Evolutionary conservation across 768 basidiomycete species (phyloP).

Genomic region (Clavulina sp.): DNA sequence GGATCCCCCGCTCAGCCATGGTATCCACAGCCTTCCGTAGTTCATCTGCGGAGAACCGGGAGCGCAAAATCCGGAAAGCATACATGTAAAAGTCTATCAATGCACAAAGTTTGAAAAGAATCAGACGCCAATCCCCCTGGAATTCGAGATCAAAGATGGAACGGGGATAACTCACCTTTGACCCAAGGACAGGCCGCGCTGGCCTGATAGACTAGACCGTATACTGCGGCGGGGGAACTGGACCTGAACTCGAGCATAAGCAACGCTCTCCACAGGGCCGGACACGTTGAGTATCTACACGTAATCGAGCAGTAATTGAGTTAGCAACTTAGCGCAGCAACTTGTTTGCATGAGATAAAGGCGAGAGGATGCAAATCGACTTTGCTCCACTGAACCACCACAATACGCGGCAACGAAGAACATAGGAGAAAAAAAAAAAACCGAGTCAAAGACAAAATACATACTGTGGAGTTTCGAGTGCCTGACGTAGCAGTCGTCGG

Average conservation of each 20-base stretch:
- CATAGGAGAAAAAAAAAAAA: neutral
- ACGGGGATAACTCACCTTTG: slow-evolving; percentile 4
- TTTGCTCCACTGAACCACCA: no score
- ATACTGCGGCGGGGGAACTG: neutral
- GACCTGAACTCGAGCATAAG: slow-evolving; percentile 6
- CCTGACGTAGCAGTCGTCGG: slow-evolving; percentile 3
- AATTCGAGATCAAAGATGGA: no score
- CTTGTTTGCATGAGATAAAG: no score
- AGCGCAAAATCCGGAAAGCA: slow-evolving; percentile 6
- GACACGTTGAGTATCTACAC: slow-evolving; percentile 1
- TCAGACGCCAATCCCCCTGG: neutral
- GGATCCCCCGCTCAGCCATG: slow-evolving; percentile 6
- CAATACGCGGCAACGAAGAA: neutral
- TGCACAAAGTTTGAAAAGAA: neutral
- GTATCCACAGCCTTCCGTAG: slow-evolving; percentile 3
- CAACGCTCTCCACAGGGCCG: slow-evolving; percentile 4
- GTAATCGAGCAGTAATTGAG: neutral
- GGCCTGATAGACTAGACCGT: slow-evolving; percentile 7
- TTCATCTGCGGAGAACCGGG: slow-evolving; percentile 1
- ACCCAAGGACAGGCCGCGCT: slow-evolving; percentile 10
- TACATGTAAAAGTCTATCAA: slow-evolving; percentile 8
- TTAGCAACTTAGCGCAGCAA: neutral
- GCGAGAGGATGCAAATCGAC: no score
- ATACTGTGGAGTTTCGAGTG: slow-evolving; percentile 3
- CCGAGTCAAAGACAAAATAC: neutral